Base-by-base conservation (phyloP, 371 early-diverging fungal species). In the Zychaea mexicana region DNA sequence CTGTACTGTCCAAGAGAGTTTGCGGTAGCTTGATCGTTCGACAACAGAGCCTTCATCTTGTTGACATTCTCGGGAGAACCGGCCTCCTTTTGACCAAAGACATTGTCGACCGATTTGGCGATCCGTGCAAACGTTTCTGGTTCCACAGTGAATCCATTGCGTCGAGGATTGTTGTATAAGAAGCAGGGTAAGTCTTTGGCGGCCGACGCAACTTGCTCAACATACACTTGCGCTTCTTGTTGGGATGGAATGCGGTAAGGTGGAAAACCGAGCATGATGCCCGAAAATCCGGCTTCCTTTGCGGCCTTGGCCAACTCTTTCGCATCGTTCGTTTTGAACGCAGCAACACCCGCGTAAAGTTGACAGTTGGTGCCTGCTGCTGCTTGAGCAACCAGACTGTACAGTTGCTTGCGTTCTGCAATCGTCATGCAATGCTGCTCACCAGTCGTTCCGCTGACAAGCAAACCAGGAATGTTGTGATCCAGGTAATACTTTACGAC, bases 181-280 rank as follows among this genome's bases (percentile, higher is more conserved):
- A 73, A 73, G 19, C 70, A 62, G 0, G 74, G 74, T 2, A 73
- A 19, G 3, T 55, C 54, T 28, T 49, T 52, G 7, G 33, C 65
- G 6, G 60, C 38, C 13, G 45, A 57, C 10, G 74, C 71, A 1
- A 73, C 68, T 38, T 61, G 56, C n/a, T 22, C 39, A 1, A 73
- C 62, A 31, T 73, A 73, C 5, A 21, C 17, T 17, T 62, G 53
- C 3, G 68, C 68, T 19, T 73, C 74, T 19, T 54, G 52, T 57
- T 73, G 74, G 6, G 56, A 47, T 15, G 63, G 65, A 24, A 30
- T 19, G 22, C 74, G 70, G 54, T 73, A 73, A 1, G 74, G 74
- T n/a, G 74, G 74, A n/a, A 73, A 61, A 7, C 74, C 74, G 30
- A 73, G 62, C 74, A 73, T 73, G 36, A 73, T 73, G 12, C 71